A percentile compares a stretch with the other conserved stretches of the same genome.
Conservation (phyloP, 352 stramenopile genomes). For the Globisporangium viniferum region DNA sequence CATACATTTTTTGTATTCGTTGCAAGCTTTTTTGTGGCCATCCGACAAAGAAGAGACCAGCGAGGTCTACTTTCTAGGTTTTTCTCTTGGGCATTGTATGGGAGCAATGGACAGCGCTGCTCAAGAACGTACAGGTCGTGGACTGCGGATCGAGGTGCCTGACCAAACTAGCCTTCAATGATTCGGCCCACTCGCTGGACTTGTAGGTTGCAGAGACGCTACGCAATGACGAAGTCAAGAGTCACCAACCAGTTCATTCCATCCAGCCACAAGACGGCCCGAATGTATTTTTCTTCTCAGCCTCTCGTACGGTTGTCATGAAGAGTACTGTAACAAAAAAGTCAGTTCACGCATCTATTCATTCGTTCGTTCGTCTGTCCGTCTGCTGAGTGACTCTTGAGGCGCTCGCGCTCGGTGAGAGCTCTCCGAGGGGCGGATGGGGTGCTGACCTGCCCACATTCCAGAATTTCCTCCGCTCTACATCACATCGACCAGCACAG, state of each 20-base stretch:
- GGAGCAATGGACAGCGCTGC: not conserved
- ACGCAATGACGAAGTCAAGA: not conserved
- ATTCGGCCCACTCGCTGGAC: not conserved
- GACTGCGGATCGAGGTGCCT: not conserved
- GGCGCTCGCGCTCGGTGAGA: not conserved
- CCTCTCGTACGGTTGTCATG: not conserved
- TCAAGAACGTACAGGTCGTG: not conserved
- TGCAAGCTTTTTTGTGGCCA: not conserved
- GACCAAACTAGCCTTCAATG: not conserved
- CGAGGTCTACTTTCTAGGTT: not conserved
- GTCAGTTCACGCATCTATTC: not conserved
- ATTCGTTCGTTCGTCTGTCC: not conserved
- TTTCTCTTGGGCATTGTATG: not conserved
- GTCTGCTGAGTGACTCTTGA: not conserved
- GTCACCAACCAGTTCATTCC: too few relatives aligned
- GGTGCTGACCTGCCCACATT: not conserved
- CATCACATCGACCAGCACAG: not conserved
- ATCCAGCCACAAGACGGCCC: not conserved
- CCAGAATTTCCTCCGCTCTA: not conserved
- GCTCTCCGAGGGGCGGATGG: not conserved
- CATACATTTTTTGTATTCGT: not conserved
- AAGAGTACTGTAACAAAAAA: not conserved
- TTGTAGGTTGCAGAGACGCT: not conserved
- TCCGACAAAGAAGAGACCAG: not conserved
- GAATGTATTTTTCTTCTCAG: not conserved